phyloP scores from a whole-genome alignment of 1,284 basidiomycete genomes.

The Trichosporon inkin region DNA sequence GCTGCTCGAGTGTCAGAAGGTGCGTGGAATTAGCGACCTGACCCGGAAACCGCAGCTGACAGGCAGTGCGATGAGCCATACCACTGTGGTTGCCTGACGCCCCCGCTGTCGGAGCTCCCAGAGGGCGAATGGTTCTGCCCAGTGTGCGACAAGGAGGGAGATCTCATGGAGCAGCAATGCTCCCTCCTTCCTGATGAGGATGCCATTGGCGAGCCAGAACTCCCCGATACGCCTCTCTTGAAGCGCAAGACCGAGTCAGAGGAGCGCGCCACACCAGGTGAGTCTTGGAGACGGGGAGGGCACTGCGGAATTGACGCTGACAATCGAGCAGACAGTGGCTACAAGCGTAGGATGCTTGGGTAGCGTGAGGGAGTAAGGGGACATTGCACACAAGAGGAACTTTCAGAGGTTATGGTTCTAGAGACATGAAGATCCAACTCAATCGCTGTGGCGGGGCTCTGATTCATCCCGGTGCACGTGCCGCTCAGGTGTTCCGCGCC shows the following conservation, averaged over 20 bases:
- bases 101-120: conserved; percentile 70
- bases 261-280: conserved; percentile 4
- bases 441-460: too few species aligned
- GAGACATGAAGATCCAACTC: not conserved
- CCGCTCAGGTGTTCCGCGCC: too few species aligned
- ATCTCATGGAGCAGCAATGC: conserved; percentile 1
- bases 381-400: too few species aligned
- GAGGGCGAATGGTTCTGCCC: conserved; percentile 93
- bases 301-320: not conserved
- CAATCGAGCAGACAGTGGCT: not conserved
- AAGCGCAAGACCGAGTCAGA: conserved; percentile 6
- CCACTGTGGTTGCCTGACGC: conserved; percentile 74
- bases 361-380: not conserved
- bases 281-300: not conserved
- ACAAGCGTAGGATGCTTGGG: not conserved
- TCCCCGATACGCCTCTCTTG: not conserved
- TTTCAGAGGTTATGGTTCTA: too few species aligned
- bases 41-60: not conserved
- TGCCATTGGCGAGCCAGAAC: not conserved
- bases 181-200: conserved; percentile 1
- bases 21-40: conserved; percentile 40
- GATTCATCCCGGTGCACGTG: too few species aligned
- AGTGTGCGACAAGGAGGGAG: conserved; percentile 53
- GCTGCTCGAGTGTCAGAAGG: conserved; percentile 81
- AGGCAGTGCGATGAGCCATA: conserved; percentile 80